Conservation (phyloP, 2,329 filamentous ascomycete species). For the Aspergillus sp. region DNA sequence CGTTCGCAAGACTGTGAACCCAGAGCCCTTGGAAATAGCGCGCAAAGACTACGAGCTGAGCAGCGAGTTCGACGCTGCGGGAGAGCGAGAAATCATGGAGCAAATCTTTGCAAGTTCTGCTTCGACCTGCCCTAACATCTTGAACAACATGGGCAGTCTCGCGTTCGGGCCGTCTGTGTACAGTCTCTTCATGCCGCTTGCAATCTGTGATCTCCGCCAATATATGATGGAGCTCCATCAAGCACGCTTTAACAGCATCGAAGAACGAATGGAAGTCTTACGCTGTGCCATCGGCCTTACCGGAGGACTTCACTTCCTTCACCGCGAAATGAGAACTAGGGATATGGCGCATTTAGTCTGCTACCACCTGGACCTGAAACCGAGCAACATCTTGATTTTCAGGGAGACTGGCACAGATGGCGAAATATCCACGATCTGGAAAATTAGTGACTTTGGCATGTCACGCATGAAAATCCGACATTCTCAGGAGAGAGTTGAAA, state of each 20-base stretch:
- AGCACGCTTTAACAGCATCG: not conserved
- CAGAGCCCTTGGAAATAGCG: not conserved
- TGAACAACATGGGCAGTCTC: not conserved
- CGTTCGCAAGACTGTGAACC: not conserved
- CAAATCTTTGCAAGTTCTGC: not conserved
- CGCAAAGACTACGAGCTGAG: constrained; percentile 1
- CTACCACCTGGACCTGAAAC: constrained; percentile 5
- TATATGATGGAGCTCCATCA: constrained; percentile 2
- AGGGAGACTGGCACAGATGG: not conserved
- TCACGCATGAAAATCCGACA: not conserved
- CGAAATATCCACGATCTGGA: not conserved
- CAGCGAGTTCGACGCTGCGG: not conserved
- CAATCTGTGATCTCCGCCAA: not conserved
- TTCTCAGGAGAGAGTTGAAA: not conserved
- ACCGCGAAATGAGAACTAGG: not conserved
- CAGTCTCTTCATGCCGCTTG: constrained; percentile 5
- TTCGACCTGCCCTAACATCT: not conserved
- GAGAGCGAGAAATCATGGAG: not conserved
- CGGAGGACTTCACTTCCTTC: not conserved
- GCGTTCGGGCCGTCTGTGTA: not conserved
- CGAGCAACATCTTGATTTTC: constrained; percentile 5
- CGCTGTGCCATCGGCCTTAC: constrained; percentile 1
- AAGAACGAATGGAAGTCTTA: not conserved
- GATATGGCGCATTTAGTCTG: not conserved
- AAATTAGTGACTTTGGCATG: constrained; percentile 1